Evolutionary conservation across 106 monocot genomes (phyloP), one percentile per base, ranked within the genome.

Genomic region (Gastrodia elata): DNA sequence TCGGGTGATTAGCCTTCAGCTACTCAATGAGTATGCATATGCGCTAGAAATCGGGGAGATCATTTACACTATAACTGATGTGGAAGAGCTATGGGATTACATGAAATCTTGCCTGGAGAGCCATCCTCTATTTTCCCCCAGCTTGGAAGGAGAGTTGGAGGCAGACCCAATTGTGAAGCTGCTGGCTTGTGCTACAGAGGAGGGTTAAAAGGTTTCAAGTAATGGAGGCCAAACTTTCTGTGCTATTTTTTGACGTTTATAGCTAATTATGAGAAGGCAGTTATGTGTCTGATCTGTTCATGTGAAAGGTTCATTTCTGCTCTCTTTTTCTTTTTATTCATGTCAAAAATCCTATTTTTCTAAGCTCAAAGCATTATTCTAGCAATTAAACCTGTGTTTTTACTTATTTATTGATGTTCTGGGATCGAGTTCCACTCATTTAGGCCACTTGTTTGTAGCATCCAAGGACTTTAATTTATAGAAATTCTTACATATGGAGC

Each of bases 11-110:
- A 98, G 97, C 75, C 25, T 64, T 43, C 97, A 91, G 46, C 74
- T 98, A 55, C 90, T 98, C 2, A 93, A 98, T 48, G 97, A 98
- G 77, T 93, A 98, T 52, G 97, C 93, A 4, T 98, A 87, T 71
- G 78, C 81, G 18, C 73, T 98, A 61, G 75, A 84, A 67, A 68
- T 84, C 22, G 93, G 90, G 8, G 97, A 91, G 15, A 80, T 93
- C 37, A 87, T 93, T 38, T 98, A 98, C 57, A 93, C 97, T 0
- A 83, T 93, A 1, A 93, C 97, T 1, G 97, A 98, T 52, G 97
- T 98, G 26, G 97, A 98, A 71, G 97, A 98, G 77, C 90, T 98
- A 18, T 90, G 93, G 24, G 86, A 85, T 0, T 98, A 93, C 93
- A 98, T 93, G 97, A 78, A 78, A 20, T 78, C 75, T 22, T 98